A percentile compares a stretch with the other conserved stretches of the same genome.
Conservation (phyloP, 768 basidiomycete genomes). For the Tylopilus subfusipes region DNA sequence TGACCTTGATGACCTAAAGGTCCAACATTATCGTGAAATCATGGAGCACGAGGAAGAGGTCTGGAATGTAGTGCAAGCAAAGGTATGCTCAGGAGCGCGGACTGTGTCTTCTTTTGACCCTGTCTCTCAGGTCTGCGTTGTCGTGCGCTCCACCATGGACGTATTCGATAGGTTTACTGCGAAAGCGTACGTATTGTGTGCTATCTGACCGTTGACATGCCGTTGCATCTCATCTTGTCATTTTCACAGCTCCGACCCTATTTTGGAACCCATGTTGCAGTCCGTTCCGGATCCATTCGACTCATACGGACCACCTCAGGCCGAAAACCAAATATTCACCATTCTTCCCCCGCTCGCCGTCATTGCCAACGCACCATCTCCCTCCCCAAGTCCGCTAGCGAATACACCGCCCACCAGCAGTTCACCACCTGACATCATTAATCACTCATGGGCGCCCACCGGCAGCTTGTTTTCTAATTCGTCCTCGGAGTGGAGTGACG, state of each 20-base stretch:
- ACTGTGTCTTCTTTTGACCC: constrained; percentile 11
- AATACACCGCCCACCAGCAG: constrained; percentile 38
- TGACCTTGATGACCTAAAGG: constrained; percentile 84
- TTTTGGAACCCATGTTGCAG: constrained; percentile 88
- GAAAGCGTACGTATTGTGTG: constrained; percentile 63
- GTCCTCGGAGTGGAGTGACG: constrained; percentile 54
- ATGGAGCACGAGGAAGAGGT: constrained; percentile 91
- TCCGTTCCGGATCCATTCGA: constrained; percentile 92
- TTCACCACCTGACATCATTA: constrained; percentile 33
- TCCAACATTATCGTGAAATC: constrained; percentile 82
- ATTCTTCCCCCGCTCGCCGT: constrained; percentile 83
- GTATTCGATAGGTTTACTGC: constrained; percentile 84
- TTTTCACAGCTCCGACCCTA: constrained; percentile 67
- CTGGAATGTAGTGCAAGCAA: constrained; percentile 89
- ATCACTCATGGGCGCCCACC: constrained; percentile 50
- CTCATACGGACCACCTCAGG: constrained; percentile 81
- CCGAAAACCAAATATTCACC: constrained; percentile 90
- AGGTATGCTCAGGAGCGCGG: constrained; percentile 43
- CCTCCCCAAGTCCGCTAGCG: constrained; percentile 58
- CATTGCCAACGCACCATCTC: constrained; percentile 61
- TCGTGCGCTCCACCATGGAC: constrained; percentile 88
- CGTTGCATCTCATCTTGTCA: constrained; percentile 10
- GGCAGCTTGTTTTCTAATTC: constrained; percentile 47
- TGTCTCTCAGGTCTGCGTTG: constrained; percentile 61
- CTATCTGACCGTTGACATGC: not conserved